Percentiles rank a stretch among this genome's conserved stretches.
These are phyloP conservation scores for Strigomonas galati DNA, from an alignment of 208 protist species.

Conservation along the genomic window DNA sequence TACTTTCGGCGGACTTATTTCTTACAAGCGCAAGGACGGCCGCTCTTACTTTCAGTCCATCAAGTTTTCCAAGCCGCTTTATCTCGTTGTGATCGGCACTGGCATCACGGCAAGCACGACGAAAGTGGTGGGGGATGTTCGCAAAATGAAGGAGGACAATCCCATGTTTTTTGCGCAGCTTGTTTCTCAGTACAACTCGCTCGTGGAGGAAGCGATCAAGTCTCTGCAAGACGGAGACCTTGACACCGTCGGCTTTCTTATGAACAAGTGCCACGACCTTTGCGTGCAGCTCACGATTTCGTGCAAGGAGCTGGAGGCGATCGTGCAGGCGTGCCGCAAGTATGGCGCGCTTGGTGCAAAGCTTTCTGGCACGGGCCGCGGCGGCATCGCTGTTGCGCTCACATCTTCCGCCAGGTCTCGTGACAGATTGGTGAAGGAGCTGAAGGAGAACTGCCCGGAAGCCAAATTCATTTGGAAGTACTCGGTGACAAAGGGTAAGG, in stretches of 20 bases:
- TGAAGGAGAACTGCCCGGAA: constrained; percentile 34
- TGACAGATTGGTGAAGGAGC: constrained; percentile 37
- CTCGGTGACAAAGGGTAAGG: constrained; percentile 28
- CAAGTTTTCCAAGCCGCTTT: constrained; percentile 28
- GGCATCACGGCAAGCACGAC: constrained; percentile 81
- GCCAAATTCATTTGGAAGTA: constrained; percentile 81
- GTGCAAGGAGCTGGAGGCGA: constrained; percentile 63
- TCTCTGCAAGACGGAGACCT: constrained; percentile 48
- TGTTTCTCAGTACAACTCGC: constrained; percentile 32
- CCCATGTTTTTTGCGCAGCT: constrained; percentile 43
- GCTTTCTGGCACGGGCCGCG: constrained; percentile 76
- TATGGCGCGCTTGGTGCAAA: constrained; percentile 73
- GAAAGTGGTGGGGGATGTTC: constrained; percentile 63
- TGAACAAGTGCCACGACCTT: constrained; percentile 68
- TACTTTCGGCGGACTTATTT: constrained; percentile 85
- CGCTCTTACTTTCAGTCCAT: constrained; percentile 39
- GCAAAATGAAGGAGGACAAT: constrained; percentile 36
- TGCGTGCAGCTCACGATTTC: constrained; percentile 60
- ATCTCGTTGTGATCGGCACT: constrained; percentile 78
- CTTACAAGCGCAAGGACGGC: constrained; percentile 36
- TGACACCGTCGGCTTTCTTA: constrained; percentile 37
- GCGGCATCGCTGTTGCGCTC: constrained; percentile 72
- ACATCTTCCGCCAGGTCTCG: constrained; percentile 22
- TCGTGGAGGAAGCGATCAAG: constrained; percentile 32
- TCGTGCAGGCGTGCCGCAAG: constrained; percentile 39